phyloP scores from a whole-genome alignment of 495 filamentous ascomycete species.

The Neurospora sp. region DNA sequence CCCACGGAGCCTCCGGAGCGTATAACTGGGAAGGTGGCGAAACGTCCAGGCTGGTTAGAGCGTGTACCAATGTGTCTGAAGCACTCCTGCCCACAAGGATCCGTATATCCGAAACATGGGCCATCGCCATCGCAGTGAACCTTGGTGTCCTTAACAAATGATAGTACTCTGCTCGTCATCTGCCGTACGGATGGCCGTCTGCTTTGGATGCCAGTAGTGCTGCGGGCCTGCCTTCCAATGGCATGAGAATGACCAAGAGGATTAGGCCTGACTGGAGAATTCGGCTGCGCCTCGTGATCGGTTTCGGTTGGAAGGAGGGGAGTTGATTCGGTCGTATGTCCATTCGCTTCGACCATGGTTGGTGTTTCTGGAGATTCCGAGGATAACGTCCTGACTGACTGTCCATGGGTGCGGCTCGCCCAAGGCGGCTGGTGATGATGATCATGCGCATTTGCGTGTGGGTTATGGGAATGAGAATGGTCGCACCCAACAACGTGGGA shows the following conservation, averaged over 20 bases:
- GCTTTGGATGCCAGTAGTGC: neutral
- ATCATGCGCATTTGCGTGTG: constrained; percentile 28
- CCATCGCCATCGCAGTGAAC: constrained; percentile 60
- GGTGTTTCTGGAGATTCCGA: constrained; percentile 13
- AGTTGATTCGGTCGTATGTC: constrained; percentile 17
- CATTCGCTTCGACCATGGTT: constrained; percentile 12
- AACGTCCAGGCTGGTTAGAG: constrained; percentile 14
- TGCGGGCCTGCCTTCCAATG: neutral
- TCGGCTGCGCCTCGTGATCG: neutral
- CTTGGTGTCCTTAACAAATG: constrained; percentile 59
- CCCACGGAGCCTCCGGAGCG: neutral
- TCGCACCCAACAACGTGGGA: constrained; percentile 93
- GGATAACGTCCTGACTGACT: constrained; percentile 16
- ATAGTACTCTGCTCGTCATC: constrained; percentile 45
- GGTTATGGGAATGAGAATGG: constrained; percentile 68
- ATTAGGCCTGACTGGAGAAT: neutral
- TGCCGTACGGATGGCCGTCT: constrained; percentile 37
- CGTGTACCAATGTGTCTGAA: constrained; percentile 42
- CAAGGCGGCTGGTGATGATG: constrained; percentile 15
- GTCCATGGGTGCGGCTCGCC: constrained; percentile 6
- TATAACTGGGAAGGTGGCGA: constrained; percentile 10
- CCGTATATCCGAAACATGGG: constrained; percentile 74
- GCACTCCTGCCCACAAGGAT: constrained; percentile 79
- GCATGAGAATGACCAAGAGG: constrained; percentile 4
- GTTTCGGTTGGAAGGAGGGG: constrained; percentile 13